Evolutionary conservation across 176 grass and related monocot genomes (phyloP).

Genomic region (Rhynchospora pubera): DNA sequence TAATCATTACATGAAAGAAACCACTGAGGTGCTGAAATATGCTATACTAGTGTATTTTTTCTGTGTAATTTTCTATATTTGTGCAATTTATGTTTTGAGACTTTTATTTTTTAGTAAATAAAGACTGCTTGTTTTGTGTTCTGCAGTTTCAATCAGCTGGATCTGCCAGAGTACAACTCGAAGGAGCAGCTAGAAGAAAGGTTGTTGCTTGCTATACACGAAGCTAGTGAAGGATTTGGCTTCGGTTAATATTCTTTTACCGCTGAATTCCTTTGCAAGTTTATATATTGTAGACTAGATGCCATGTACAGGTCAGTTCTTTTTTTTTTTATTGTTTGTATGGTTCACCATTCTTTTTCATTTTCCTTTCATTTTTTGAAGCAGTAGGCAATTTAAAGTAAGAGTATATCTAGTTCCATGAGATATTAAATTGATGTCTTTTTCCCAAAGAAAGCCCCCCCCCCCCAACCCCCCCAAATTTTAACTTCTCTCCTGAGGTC

Average conservation of each 20-base stretch:
- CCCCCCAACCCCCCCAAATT: no score
- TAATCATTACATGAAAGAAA: not conserved
- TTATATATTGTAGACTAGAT: slow-evolving; percentile 14
- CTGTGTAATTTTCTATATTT: not conserved
- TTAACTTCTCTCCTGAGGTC: not conserved
- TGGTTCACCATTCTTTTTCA: not conserved
- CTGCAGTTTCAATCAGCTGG: slow-evolving; percentile 83
- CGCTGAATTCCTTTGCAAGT: not conserved
- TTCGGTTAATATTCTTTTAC: slow-evolving; percentile 43
- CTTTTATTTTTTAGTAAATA: not conserved
- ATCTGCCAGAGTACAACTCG: slow-evolving; percentile 64
- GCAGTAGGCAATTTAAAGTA: not conserved
- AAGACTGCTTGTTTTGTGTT: not conserved
- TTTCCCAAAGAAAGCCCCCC: not conserved
- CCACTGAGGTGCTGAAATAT: not conserved
- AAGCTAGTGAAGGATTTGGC: slow-evolving; percentile 87
- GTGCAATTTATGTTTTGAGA: not conserved
- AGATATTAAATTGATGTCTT: not conserved
- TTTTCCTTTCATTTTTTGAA: no score
- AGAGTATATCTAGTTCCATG: not conserved
- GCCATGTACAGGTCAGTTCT: slow-evolving; percentile 17
- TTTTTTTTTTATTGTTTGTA: not conserved
- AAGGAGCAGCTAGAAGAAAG: slow-evolving; percentile 76
- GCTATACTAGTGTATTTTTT: not conserved
- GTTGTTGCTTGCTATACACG: slow-evolving; percentile 73